These are phyloP conservation scores for Calonectria pauciramosa DNA, from an alignment of 2,329 filamentous ascomycete species.

Conservation along the genomic window DNA sequence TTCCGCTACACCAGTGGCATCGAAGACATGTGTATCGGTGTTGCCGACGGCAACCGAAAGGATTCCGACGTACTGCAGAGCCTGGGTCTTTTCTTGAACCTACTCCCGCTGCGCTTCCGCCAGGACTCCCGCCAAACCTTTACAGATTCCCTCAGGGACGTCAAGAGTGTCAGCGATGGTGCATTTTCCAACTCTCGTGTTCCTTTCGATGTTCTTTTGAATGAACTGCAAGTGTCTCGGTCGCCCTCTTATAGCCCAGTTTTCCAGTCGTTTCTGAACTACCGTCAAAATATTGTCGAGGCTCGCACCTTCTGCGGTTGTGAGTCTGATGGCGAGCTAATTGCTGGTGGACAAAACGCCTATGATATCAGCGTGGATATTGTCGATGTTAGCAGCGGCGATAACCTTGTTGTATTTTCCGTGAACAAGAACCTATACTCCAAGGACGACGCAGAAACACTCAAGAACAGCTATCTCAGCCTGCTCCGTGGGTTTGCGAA, in stretches of 20 bases:
- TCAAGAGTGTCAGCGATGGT: neutral
- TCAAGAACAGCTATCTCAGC: neutral
- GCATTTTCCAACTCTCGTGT: constrained; percentile 12
- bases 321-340: neutral
- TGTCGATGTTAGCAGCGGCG: neutral
- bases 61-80: constrained; percentile 14
- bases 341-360: neutral
- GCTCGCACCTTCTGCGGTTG: constrained; percentile 1
- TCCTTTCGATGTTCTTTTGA: constrained; percentile 17
- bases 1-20: constrained; percentile 4
- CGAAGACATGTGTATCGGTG: constrained; percentile 24
- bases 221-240: neutral
- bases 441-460: neutral
- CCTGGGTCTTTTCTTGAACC: constrained; percentile 29
- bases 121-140: neutral
- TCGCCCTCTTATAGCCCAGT: constrained; percentile 5
- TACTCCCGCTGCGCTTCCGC: constrained; percentile 8
- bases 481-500: neutral
- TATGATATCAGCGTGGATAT: neutral
- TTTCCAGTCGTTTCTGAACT: constrained; percentile 12
- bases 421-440: neutral
- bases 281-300: constrained; percentile 32
- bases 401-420: neutral
- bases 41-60: constrained; percentile 28
- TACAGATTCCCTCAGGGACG: neutral